These are phyloP conservation scores for Rhinocladiella mackenziei DNA, from an alignment of 2,329 filamentous ascomycete genomes.

Conservation along the genomic window DNA sequence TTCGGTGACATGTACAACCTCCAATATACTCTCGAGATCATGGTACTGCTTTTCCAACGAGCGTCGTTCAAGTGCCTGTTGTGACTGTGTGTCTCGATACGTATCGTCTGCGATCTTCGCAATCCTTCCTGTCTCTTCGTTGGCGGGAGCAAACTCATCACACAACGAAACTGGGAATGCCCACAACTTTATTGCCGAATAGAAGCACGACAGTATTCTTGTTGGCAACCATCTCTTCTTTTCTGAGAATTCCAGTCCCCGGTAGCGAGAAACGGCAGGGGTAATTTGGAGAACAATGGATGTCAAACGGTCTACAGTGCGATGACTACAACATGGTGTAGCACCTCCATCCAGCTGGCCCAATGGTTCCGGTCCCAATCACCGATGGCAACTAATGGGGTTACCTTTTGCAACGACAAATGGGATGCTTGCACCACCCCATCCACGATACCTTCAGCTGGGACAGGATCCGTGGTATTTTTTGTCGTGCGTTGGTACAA, in stretches of 20 bases:
- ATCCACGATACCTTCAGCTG: not conserved
- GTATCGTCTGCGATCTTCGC: constrained; percentile 8
- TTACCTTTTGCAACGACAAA: constrained; percentile 27
- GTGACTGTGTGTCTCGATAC: constrained; percentile 25
- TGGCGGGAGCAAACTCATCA: not conserved
- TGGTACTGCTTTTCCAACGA: constrained; percentile 21
- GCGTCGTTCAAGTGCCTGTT: constrained; percentile 21
- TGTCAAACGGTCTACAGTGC: constrained; percentile 27
- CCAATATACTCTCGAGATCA: constrained; percentile 2
- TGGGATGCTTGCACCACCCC: constrained; percentile 2
- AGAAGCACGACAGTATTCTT: constrained; percentile 22
- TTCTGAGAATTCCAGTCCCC: not conserved
- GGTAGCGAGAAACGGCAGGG: constrained; percentile 9
- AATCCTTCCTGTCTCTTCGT: constrained; percentile 10
- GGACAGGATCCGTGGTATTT: constrained; percentile 11
- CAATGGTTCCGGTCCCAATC: constrained; percentile 20
- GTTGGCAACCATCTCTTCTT: constrained; percentile 5
- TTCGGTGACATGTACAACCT: not conserved
- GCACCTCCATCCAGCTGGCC: constrained; percentile 18
- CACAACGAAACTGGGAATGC: constrained; percentile 18
- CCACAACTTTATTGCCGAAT: constrained; percentile 24
- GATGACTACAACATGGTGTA: constrained; percentile 20
- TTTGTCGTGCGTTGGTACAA: constrained; percentile 27
- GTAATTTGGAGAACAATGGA: constrained; percentile 22
- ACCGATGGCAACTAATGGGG: constrained; percentile 26